Conservation (phyloP, 2,329 filamentous ascomycete species). For the Cadophora malorum region DNA sequence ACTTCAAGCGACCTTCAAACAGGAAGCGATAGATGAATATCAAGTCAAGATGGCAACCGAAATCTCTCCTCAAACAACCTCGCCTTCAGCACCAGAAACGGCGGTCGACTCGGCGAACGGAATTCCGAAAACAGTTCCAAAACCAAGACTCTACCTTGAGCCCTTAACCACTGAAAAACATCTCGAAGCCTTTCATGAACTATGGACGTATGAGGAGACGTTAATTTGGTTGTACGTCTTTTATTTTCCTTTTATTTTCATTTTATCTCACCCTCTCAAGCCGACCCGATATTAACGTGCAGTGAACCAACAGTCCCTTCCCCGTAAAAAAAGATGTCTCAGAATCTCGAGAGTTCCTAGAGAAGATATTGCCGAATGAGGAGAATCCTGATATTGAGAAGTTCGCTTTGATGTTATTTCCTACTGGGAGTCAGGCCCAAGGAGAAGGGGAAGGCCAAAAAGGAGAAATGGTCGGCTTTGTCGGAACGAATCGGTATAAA, state of each 20-base stretch:
- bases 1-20: too few relatives aligned
- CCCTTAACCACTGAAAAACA: slow-evolving; percentile 30
- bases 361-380: slow-evolving; percentile 19
- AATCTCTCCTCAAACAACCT: not conserved
- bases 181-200: slow-evolving; percentile 34
- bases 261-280: not conserved
- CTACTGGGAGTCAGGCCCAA: too few relatives aligned
- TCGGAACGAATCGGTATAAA: slow-evolving; percentile 32
- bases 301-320: not conserved
- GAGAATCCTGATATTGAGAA: slow-evolving; percentile 34
- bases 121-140: too few relatives aligned
- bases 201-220: slow-evolving; percentile 31
- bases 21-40: too few relatives aligned
- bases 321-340: slow-evolving; percentile 17
- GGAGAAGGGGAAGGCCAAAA: not conserved
- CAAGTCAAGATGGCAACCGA: too few relatives aligned
- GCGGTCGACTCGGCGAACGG: not conserved
- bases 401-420: slow-evolving; percentile 31
- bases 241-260: not conserved
- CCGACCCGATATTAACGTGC: too few relatives aligned
- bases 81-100: not conserved
- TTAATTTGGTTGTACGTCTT: slow-evolving; percentile 34
- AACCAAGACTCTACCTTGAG: slow-evolving; percentile 30
- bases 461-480: slow-evolving; percentile 20
- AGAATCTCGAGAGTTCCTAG: slow-evolving; percentile 26